These are phyloP conservation scores for Malus hybrid DNA, from an alignment of 331 rosid genomes.

Conservation along the genomic window DNA sequence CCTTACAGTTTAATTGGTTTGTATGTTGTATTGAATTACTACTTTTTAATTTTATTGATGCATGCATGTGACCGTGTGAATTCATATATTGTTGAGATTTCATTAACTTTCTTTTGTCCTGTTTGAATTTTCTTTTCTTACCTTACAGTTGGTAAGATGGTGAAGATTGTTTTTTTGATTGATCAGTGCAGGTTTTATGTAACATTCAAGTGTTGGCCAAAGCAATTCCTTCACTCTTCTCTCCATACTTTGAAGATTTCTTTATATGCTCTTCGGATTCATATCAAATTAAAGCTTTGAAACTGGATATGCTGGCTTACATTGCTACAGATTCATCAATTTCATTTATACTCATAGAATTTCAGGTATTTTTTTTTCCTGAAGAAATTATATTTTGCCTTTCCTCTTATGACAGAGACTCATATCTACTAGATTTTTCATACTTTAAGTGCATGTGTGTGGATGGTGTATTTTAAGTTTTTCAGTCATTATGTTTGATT, in stretches of 20 bases:
- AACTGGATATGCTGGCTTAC: constrained; percentile 81
- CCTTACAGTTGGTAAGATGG: constrained; percentile 7
- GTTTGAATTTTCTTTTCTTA: constrained; percentile 16
- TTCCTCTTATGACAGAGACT: background rate
- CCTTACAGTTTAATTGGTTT: constrained; percentile 1
- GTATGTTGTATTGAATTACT: background rate
- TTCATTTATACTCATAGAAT: constrained; percentile 60
- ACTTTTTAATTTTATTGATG: background rate
- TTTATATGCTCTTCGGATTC: constrained; percentile 78
- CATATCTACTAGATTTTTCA: background rate
- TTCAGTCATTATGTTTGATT: background rate
- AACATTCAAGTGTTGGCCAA: constrained; percentile 94
- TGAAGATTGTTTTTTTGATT: constrained; percentile 24
- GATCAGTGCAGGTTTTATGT: constrained; percentile 70
- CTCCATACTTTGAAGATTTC: constrained; percentile 71
- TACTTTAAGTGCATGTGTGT: background rate
- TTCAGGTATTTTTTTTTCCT: constrained; percentile 58
- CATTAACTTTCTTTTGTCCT: background rate
- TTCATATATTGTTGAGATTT: background rate
- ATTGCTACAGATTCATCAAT: constrained; percentile 57
- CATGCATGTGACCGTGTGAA: background rate
- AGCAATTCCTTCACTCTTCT: constrained; percentile 84
- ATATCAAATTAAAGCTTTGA: constrained; percentile 75
- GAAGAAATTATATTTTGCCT: background rate
- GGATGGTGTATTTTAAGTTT: background rate